Evolutionary conservation across 176 grass and related monocot species (phyloP).

Genomic region (Olyra latifolia): DNA sequence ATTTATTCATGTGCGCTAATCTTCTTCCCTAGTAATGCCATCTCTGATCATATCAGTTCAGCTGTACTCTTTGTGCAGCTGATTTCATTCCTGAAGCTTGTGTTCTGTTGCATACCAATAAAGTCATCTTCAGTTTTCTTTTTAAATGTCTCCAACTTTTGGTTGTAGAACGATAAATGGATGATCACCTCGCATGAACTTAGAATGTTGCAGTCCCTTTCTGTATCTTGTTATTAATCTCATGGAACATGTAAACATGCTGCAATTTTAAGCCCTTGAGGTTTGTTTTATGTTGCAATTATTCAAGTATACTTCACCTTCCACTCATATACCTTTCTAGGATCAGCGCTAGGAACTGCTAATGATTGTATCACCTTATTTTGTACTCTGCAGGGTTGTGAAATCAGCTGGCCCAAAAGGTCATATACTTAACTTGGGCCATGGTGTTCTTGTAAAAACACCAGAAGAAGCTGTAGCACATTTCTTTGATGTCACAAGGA

Average conservation of each 20-base stretch:
- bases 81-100: conserved; percentile 6
- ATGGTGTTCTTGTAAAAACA: conserved; percentile 87
- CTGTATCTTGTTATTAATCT: not conserved
- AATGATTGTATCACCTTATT: conserved; percentile 15
- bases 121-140: not conserved
- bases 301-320: conserved; percentile 3
- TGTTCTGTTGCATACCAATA: not conserved
- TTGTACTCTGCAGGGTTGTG: conserved; percentile 66
- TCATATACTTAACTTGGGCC: conserved; percentile 93
- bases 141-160: conserved; percentile 23
- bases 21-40: conserved; percentile 14
- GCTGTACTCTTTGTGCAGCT: conserved; percentile 13
- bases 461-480: conserved; percentile 90
- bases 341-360: not conserved
- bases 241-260: conserved; percentile 1
- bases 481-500: conserved; percentile 93
- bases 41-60: conserved; percentile 1
- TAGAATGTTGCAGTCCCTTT: not conserved
- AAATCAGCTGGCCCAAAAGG: conserved; percentile 80
- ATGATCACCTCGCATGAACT: conserved; percentile 1
- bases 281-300: conserved; percentile 14
- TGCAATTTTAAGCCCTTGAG: conserved; percentile 18
- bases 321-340: conserved; percentile 7
- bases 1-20: not conserved
- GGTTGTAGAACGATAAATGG: conserved; percentile 3